Conservation (phyloP, 2,329 filamentous ascomycete species). For the Dactylellina haptotyla region DNA sequence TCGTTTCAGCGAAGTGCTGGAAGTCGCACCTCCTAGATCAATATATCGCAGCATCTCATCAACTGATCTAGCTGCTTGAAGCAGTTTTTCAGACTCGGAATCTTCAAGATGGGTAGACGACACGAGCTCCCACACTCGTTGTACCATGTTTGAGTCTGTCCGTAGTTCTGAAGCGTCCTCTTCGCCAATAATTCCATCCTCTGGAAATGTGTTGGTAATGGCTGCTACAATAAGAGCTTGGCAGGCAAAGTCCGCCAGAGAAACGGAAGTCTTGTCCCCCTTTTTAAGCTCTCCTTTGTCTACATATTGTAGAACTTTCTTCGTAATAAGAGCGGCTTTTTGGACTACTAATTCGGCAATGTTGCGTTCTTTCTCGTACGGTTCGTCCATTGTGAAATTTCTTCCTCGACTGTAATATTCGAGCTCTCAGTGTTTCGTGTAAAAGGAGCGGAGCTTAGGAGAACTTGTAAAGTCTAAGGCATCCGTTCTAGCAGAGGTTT, state of each 20-base stretch:
- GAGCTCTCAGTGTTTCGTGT: not conserved
- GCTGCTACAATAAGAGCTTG: conserved; percentile 68
- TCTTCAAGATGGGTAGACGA: conserved; percentile 71
- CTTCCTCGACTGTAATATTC: not conserved
- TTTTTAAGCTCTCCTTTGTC: conserved; percentile 67
- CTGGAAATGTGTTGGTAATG: conserved; percentile 66
- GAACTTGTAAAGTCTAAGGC: not conserved
- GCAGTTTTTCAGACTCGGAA: conserved; percentile 69
- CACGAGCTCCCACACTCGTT: conserved; percentile 86
- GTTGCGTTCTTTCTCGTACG: conserved; percentile 72
- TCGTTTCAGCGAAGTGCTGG: conserved; percentile 59
- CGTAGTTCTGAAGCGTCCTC: conserved; percentile 73
- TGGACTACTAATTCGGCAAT: conserved; percentile 88
- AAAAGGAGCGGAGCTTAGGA: too few relatives aligned
- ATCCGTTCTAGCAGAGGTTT: too few relatives aligned
- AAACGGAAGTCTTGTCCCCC: conserved; percentile 69
- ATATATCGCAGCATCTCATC: conserved; percentile 6
- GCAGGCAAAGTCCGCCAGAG: conserved; percentile 70
- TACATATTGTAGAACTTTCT: conserved; percentile 79
- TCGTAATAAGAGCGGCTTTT: conserved; percentile 78
- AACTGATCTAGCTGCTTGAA: conserved; percentile 60
- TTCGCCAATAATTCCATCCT: conserved; percentile 68
- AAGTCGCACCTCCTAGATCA: not conserved
- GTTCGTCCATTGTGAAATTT: not conserved
- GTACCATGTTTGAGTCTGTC: conserved; percentile 73